Evolutionary conservation across 2,329 filamentous ascomycete species (phyloP), one percentile per base, ranked within the genome.

Genomic region (Verruconis gallopava): DNA sequence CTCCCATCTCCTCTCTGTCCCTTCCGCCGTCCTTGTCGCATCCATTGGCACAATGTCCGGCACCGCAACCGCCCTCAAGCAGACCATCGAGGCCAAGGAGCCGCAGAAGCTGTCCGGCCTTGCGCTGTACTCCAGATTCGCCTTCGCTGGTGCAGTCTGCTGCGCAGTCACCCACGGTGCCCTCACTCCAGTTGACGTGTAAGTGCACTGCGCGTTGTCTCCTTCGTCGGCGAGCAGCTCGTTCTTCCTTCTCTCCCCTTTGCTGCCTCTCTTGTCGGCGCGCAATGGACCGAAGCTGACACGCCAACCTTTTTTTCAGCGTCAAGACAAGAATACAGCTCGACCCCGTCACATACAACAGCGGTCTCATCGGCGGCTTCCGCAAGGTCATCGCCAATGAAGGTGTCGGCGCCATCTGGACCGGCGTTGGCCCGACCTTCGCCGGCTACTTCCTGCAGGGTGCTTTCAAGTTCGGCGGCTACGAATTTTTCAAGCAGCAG

Each of bases 111-210:
- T 77, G 51, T 69, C 63, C 53, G 77, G 79, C 49, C 37, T 86
- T 53, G 70, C 64, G 47, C 84, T 98, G 56, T 96, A 96, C 80
- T 84, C 85, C 57, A 79, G 85, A 68, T 95, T 95, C 72, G 89
- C 91, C 69, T 82, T 98, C 58, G 88, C 91, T 58, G 91, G 91
- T 70, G 91, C 91, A 57, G 72, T 96, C 73, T 95, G 91, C 80
- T 98, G 91, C 70, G 91, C 88, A 56, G 72, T 96, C 70, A 98
- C 91, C 62, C 91, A 98, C 77, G 91, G 89, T 67, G 82, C 75
- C 60, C 79, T 96, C 58, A 98, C 91, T 55, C 91, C 91, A 61
- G 86, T 98, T 67, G 91, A 98, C 83, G 91, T 98, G 89, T 96
- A 91, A 68, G 89, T 84, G 47, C 44, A n/a, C n/a, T n/a, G n/a